Conservation (phyloP, 441 rosid genomes). For the Gossypium lobatum region DNA sequence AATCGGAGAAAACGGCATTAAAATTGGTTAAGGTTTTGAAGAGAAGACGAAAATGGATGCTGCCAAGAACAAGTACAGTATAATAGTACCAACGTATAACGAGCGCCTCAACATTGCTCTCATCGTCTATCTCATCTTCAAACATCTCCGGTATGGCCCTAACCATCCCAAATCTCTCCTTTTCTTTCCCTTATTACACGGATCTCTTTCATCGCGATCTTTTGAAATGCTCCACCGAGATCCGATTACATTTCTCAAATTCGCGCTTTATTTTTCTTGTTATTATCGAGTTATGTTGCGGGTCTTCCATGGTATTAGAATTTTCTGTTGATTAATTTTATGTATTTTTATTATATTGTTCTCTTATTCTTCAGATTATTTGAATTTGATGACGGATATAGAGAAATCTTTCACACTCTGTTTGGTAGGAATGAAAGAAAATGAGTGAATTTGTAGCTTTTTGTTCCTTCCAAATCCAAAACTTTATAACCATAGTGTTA, state of each 20-base stretch:
- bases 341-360: not conserved
- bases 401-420: not conserved
- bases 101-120: conserved; percentile 90
- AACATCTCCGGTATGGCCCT: conserved; percentile 64
- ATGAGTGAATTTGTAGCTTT: not conserved
- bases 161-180: not conserved
- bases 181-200: not conserved
- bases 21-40: not conserved
- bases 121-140: conserved; percentile 81
- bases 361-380: not conserved
- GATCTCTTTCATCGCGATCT: not conserved
- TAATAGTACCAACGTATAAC: conserved; percentile 87
- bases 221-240: not conserved
- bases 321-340: not conserved
- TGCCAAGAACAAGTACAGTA: conserved; percentile 60
- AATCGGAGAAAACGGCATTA: not conserved
- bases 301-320: not conserved
- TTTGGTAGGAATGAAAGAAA: not conserved
- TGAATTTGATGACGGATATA: not conserved
- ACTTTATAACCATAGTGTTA: too few relatives aligned
- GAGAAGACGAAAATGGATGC: conserved; percentile 27
- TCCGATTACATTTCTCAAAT: not conserved
- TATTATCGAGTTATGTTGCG: not conserved
- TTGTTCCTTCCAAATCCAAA: too few relatives aligned
- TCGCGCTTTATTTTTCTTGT: not conserved